Evolutionary conservation across 2,329 filamentous ascomycete species (phyloP), one percentile per base, ranked within the genome.

Genomic region (Ceratocystis destructans): DNA sequence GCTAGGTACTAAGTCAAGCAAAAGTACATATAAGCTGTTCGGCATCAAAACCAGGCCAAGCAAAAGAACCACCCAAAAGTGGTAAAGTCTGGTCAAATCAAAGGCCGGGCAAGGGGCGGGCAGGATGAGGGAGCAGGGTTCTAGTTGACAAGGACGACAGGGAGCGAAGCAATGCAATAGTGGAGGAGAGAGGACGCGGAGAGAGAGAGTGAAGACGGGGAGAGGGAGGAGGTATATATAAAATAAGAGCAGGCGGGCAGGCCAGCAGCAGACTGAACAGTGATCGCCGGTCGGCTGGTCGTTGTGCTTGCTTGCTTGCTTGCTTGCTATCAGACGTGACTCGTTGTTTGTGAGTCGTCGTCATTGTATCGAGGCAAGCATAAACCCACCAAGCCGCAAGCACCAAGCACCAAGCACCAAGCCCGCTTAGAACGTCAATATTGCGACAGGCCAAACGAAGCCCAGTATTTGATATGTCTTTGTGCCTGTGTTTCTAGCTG

Each of bases 11-110:
- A 41, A 41, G 12, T 41, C 4, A 12, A 15, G 53, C 61, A 63
- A 63, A 63, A 63, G 25, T 46, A 41, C 33, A 63, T 28, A 22
- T 12, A 62, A 50, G 28, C 22, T 31, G 3, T 28, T 33, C 15
- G 28, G 17, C 59, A 44, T 8, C 12, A 48, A 63, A 63, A 33
- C 8, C 17, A 45, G 33, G 59, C 53, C 53, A 62, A 62, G 33
- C 46, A 64, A 64, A 57, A 64, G 50, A 64, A 64, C 46, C 62
- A 57, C 62, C 62, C 22, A 44, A 59, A 65, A 65, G 37, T 8
- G 31, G 53, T 61, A 50, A 48, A n/a, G 63, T 46, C 22, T 61
- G 10, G 63, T 46, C 8, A 12, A 41, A 41, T 15, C 37, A 12
- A 33, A 33, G 53, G 28, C 25, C 22, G 12, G 53, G 4, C 37